Evolutionary conservation across 768 basidiomycete species (phyloP), one percentile per base, ranked within the genome.

Genomic region (Pilatotrama ljubarskyi): DNA sequence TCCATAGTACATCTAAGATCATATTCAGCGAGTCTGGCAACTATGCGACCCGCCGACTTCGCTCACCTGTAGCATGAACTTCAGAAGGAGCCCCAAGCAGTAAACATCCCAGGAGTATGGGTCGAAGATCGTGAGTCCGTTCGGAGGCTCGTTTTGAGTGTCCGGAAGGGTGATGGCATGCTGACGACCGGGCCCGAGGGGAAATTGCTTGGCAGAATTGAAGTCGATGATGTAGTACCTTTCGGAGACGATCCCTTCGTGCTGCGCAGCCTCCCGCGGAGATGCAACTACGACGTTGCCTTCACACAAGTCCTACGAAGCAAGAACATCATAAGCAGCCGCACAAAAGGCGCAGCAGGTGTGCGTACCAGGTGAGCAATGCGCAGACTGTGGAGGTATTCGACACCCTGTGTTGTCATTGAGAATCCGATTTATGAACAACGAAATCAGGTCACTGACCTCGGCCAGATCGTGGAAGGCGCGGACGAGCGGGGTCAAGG

Each of bases 221-320:
- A 60, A 60, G 38, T 60, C 59, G 47, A 60, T 49, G 24, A 60
- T 41, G 29, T 54, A 60, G n/a, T 48, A 0, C 26, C 38, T 58
- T n/a, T 20, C n/a, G 11, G n/a, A 8, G 7, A 18, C 17, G 2
- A 7, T 3, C 2, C 17, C 17, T 18, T 6, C 7, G 7, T 6
- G 10, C 9, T 13, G 2, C 3, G n/a, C 11, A 42, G n/a, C 41
- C 11, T 18, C 41, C 15, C 17, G 15, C 7, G 41, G 17, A n/a
- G 3, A 3, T 18, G 41, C 41, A 8, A 22, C 4, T 9, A 42
- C n/a, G 15, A n/a, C 3, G 35, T 50, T 50, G 9, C n/a, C 32
- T 1, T 4, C 3, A 8, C n/a, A 51, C 2, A 51, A 2, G 20
- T 51, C 50, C 50, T 50, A 24, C 3, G 9, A 32, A 1, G 15